A percentile compares a stretch with the other conserved stretches of the same genome.
phyloP scores from a whole-genome alignment of 129 eudicot genomes.

The Centella asiatica region DNA sequence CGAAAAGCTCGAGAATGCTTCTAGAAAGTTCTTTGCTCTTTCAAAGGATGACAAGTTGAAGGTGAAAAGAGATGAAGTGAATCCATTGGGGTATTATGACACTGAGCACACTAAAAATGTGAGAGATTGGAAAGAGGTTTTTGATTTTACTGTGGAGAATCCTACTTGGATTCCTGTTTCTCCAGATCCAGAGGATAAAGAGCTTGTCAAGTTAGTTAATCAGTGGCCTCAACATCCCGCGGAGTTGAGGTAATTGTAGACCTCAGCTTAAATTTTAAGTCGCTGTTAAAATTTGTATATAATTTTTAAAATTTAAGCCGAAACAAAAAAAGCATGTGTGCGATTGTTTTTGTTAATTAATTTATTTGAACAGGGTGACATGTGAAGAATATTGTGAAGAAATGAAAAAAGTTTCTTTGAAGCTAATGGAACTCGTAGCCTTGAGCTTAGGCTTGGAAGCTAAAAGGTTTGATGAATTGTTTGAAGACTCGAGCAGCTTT shows the following conservation, averaged over 20 bases:
- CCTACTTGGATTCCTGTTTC: conserved; percentile 20
- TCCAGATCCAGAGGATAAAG: conserved; percentile 19
- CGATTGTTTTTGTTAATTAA: neutral
- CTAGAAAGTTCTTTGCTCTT: conserved; percentile 23
- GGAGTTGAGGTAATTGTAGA: conserved; percentile 19
- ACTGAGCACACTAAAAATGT: conserved; percentile 36
- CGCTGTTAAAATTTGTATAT: neutral
- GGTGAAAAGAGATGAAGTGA: conserved; percentile 20
- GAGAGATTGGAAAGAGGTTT: conserved; percentile 41
- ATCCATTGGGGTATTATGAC: conserved; percentile 29
- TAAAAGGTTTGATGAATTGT: conserved; percentile 35
- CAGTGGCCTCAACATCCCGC: conserved; percentile 32
- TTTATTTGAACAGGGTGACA: neutral
- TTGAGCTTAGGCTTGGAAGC: conserved; percentile 42
- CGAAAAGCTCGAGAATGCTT: conserved; percentile 15
- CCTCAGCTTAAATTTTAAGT: too few relatives aligned
- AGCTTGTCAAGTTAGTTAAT: conserved; percentile 10
- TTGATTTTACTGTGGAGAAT: conserved; percentile 20
- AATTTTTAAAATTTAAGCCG: neutral
- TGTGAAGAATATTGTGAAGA: conserved; percentile 42
- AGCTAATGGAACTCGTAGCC: conserved; percentile 44
- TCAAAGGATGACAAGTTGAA: conserved; percentile 31
- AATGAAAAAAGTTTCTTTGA: conserved; percentile 34
- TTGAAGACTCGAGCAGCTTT: conserved; percentile 45
- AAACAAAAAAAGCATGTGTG: neutral